phyloP scores from a whole-genome alignment of 495 filamentous ascomycete genomes.

The Aspergillus cavernicola region DNA sequence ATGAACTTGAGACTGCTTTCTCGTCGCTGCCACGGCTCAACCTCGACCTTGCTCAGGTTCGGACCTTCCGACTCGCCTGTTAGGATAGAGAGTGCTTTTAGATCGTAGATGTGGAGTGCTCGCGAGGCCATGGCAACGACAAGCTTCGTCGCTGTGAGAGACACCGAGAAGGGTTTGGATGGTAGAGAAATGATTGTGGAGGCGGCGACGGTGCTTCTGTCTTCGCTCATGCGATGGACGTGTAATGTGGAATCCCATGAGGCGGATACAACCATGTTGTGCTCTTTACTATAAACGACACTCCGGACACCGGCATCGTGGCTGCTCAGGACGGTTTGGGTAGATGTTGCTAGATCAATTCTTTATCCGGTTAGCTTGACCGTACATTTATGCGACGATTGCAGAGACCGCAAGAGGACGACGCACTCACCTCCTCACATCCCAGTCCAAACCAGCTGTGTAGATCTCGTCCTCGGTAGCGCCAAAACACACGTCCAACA shows the following conservation, averaged over 20 bases:
- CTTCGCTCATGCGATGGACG: conserved; percentile 60
- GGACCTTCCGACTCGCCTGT: conserved; percentile 45
- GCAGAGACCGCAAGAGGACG: not conserved
- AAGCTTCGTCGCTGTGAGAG: conserved; percentile 73
- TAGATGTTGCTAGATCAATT: conserved; percentile 67
- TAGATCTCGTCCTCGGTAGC: conserved; percentile 74
- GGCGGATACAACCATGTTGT: conserved; percentile 77
- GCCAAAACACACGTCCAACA: conserved; percentile 90
- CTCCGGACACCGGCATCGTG: conserved; percentile 76
- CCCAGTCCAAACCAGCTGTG: conserved; percentile 79
- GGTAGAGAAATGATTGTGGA: conserved; percentile 64
- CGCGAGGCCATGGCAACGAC: conserved; percentile 96
- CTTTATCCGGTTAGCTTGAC: conserved; percentile 37
- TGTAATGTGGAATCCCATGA: conserved; percentile 93
- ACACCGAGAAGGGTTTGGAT: conserved; percentile 83
- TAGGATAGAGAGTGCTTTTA: conserved; percentile 58
- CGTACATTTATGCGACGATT: not conserved
- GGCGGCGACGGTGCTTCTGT: conserved; percentile 30
- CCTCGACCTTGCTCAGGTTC: conserved; percentile 43
- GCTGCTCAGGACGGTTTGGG: conserved; percentile 70
- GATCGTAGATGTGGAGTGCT: conserved; percentile 86
- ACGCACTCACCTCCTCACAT: conserved; percentile 63
- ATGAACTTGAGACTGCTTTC: conserved; percentile 95
- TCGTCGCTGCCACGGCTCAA: conserved; percentile 82
- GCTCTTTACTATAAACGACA: conserved; percentile 73